A percentile compares a stretch with the other conserved stretches of the same genome.
Conservation (phyloP, 495 filamentous ascomycete species). For the Penicillium ochrochloron region DNA sequence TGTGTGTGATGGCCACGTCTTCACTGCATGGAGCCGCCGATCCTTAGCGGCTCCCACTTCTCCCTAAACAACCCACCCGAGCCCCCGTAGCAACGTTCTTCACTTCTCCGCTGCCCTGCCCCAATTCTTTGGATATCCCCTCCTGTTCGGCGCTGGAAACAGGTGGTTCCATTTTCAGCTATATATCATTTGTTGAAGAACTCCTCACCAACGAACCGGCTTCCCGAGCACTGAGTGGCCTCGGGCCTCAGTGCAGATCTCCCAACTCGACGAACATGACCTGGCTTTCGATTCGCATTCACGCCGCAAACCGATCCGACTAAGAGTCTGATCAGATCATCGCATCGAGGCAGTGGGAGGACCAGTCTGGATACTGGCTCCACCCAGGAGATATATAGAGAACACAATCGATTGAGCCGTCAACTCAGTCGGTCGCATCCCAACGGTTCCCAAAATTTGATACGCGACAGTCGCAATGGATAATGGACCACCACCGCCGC, state of each 20-base stretch:
- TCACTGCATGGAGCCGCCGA: slow-evolving; percentile 35
- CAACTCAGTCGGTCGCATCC: slow-evolving; percentile 7
- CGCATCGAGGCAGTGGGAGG: not conserved
- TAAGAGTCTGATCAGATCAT: slow-evolving; percentile 17
- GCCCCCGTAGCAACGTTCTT: slow-evolving; percentile 23
- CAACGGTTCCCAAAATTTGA: slow-evolving; percentile 6
- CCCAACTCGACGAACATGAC: slow-evolving; percentile 43
- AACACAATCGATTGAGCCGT: not conserved
- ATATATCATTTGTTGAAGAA: slow-evolving; percentile 1
- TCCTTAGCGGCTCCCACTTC: slow-evolving; percentile 39
- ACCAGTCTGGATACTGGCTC: not conserved
- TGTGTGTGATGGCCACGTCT: slow-evolving; percentile 38
- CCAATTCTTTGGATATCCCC: slow-evolving; percentile 4
- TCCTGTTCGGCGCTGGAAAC: slow-evolving; percentile 4
- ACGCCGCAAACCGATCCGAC: slow-evolving; percentile 27
- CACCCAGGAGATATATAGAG: not conserved
- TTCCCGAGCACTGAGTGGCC: slow-evolving; percentile 43
- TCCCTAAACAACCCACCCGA: slow-evolving; percentile 30
- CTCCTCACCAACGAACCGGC: slow-evolving; percentile 7
- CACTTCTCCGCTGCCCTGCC: slow-evolving; percentile 16
- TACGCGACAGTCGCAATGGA: slow-evolving; percentile 40
- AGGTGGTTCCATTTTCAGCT: not conserved
- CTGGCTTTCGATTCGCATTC: slow-evolving; percentile 30
- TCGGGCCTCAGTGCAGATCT: slow-evolving; percentile 45
- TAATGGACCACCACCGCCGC: slow-evolving; percentile 60